Percentiles rank a stretch among this genome's conserved stretches.
phyloP scores from a whole-genome alignment of 148 eudicot species.

The Rhododendron ovatum region DNA sequence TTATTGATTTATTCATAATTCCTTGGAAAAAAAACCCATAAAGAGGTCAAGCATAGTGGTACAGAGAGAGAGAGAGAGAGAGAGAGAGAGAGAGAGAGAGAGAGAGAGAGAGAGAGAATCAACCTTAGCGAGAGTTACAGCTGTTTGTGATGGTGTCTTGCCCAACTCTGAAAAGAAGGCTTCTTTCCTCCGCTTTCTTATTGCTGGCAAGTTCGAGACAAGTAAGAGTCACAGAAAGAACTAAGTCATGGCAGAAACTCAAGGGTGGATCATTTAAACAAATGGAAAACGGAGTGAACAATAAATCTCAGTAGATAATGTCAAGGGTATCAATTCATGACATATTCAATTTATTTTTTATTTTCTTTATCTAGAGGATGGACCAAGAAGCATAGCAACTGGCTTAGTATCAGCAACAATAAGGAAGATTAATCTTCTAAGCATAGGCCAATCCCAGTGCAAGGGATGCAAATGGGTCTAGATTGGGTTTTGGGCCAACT shows the following conservation, averaged over 20 bases:
- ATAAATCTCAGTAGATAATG: not conserved
- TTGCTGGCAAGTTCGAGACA: conserved; percentile 37
- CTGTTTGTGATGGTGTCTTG: conserved; percentile 43
- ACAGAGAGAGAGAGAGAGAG: no score
- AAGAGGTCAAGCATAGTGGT: conserved; percentile 1
- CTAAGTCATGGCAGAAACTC: not conserved
- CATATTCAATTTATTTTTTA: not conserved
- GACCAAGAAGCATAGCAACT: not conserved
- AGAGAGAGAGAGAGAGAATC: conserved; percentile 6
- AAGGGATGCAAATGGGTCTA: not conserved
- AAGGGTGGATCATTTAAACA: not conserved
- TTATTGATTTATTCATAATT: not conserved
- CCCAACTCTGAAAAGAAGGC: conserved; percentile 82
- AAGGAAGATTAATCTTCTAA: not conserved
- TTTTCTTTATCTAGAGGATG: not conserved
- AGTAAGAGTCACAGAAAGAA: not conserved
- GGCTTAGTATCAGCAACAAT: not conserved
- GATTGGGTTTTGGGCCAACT: not conserved
- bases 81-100: not conserved
- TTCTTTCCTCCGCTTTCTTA: conserved; percentile 67
- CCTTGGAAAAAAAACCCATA: not conserved
- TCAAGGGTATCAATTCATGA: not conserved
- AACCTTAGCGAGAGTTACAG: conserved; percentile 42
- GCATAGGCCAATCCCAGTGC: not conserved
- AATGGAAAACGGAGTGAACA: not conserved